Percentiles rank a stretch among this genome's conserved stretches.
These are phyloP conservation scores for Microcyclosporella mali DNA, from an alignment of 2,329 filamentous ascomycete species.

Conservation along the genomic window DNA sequence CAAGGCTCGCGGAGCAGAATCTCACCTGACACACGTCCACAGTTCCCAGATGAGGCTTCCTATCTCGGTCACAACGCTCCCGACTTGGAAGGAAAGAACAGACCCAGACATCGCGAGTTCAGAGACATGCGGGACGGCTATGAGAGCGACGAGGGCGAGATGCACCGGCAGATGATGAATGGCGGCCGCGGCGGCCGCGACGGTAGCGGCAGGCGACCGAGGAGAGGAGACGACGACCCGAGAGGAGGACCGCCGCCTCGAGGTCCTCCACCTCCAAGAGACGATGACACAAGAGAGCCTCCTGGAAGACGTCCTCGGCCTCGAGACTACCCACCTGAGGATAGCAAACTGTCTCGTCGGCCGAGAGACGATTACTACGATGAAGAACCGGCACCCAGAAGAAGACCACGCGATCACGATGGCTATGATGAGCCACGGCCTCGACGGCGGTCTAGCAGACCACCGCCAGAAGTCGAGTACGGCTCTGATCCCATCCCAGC, in stretches of 20 bases:
- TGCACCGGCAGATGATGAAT: slow-evolving; percentile 20
- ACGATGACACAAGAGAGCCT: slow-evolving; percentile 6
- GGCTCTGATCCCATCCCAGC: slow-evolving; percentile 25
- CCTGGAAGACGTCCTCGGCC: slow-evolving; percentile 6
- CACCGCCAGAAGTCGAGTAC: slow-evolving; percentile 22
- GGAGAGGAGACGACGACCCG: not conserved
- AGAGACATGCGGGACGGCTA: slow-evolving; percentile 33
- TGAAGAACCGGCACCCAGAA: slow-evolving; percentile 10
- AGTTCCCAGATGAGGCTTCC: slow-evolving; percentile 31
- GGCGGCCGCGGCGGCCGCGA: slow-evolving; percentile 13
- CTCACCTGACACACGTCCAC: slow-evolving; percentile 24
- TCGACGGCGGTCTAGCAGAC: slow-evolving; percentile 18
- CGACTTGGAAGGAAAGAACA: slow-evolving; percentile 31
- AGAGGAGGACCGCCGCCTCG: not conserved
- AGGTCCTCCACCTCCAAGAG: slow-evolving; percentile 3
- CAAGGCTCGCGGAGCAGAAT: slow-evolving; percentile 29
- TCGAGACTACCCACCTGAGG: slow-evolving; percentile 15
- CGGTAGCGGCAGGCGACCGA: not conserved
- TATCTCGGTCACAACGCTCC: slow-evolving; percentile 27
- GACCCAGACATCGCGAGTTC: slow-evolving; percentile 27
- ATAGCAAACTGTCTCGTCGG: slow-evolving; percentile 12
- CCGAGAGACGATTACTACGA: slow-evolving; percentile 15
- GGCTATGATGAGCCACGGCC: slow-evolving; percentile 22
- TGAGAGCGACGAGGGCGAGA: slow-evolving; percentile 33
- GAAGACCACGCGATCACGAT: slow-evolving; percentile 19